Percentiles rank a stretch among this genome's conserved stretches.
Conservation (phyloP, 2,329 filamentous ascomycete genomes). For the Hypoxylon sp. region DNA sequence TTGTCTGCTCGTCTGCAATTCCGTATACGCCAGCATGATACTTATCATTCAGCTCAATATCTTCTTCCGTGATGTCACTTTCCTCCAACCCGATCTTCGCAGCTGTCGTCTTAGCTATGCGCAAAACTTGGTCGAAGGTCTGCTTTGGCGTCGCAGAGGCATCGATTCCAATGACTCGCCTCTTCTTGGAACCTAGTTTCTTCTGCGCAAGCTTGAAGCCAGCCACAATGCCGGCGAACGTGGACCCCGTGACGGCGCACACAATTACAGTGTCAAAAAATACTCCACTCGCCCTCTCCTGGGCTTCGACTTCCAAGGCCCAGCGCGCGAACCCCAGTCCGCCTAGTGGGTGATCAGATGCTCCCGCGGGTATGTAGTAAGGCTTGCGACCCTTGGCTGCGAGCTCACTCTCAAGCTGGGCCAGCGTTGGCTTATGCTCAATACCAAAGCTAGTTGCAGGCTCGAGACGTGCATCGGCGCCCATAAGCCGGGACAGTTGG, state of each 20-base stretch:
- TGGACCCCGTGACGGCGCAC: slow-evolving; percentile 75
- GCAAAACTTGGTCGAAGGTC: slow-evolving; percentile 70
- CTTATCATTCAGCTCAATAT: slow-evolving; percentile 67
- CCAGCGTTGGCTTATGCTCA: slow-evolving; percentile 70
- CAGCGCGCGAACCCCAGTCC: slow-evolving; percentile 76
- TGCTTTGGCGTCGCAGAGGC: slow-evolving; percentile 67
- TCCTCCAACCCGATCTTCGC: slow-evolving; percentile 68
- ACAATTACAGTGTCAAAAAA: slow-evolving; percentile 75
- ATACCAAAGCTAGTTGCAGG: slow-evolving; percentile 68
- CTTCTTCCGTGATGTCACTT: slow-evolving; percentile 66
- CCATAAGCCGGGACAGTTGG: slow-evolving; percentile 73
- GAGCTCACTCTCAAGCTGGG: slow-evolving; percentile 62
- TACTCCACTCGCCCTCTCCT: slow-evolving; percentile 67
- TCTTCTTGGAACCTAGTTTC: slow-evolving; percentile 52
- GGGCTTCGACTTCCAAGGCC: slow-evolving; percentile 72
- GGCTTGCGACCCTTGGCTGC: slow-evolving; percentile 63
- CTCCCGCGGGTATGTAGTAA: slow-evolving; percentile 77
- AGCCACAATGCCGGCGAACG: slow-evolving; percentile 75
- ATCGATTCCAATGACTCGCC: slow-evolving; percentile 73
- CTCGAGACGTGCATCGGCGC: slow-evolving; percentile 69
- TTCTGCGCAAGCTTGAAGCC: slow-evolving; percentile 72
- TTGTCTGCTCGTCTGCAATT: slow-evolving; percentile 69
- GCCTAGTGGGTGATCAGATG: slow-evolving; percentile 74
- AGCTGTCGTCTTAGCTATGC: slow-evolving; percentile 71
- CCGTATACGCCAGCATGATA: slow-evolving; percentile 76